These are phyloP conservation scores for Russula sp. DNA, from an alignment of 768 basidiomycete genomes.

Conservation along the genomic window DNA sequence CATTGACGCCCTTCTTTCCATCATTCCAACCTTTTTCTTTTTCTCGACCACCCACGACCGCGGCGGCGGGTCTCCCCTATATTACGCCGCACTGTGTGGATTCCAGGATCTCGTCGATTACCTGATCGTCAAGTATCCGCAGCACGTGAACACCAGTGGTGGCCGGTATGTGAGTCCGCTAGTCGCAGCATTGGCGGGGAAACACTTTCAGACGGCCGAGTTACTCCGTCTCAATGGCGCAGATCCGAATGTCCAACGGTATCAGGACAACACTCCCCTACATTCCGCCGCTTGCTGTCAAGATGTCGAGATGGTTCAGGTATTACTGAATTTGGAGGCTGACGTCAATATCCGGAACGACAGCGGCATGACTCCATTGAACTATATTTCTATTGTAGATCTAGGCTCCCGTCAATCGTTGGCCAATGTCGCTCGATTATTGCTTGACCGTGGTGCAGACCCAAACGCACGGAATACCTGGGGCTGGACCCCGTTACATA, in stretches of 20 bases:
- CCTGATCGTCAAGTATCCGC: background rate
- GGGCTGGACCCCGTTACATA: no score
- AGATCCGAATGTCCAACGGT: background rate
- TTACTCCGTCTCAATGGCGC: background rate
- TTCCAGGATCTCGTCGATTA: background rate
- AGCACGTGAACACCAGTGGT: background rate
- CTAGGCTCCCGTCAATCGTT: no score
- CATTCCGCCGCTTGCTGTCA: background rate
- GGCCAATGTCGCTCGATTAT: no score
- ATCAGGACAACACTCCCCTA: background rate
- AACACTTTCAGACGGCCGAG: background rate
- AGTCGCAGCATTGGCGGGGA: background rate
- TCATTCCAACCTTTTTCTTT: background rate
- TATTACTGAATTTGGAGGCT: background rate
- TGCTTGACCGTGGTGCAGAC: no score
- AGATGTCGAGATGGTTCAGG: background rate
- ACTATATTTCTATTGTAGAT: no score
- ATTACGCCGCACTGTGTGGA: conserved; percentile 3
- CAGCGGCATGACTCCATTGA: no score
- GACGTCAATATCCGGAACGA: no score
- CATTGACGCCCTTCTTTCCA: background rate
- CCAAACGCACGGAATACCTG: no score
- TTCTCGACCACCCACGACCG: background rate
- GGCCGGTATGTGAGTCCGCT: background rate
- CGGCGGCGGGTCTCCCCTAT: background rate